These are phyloP conservation scores for Chalara sp. DNA, from an alignment of 2,329 filamentous ascomycete species.

Conservation along the genomic window DNA sequence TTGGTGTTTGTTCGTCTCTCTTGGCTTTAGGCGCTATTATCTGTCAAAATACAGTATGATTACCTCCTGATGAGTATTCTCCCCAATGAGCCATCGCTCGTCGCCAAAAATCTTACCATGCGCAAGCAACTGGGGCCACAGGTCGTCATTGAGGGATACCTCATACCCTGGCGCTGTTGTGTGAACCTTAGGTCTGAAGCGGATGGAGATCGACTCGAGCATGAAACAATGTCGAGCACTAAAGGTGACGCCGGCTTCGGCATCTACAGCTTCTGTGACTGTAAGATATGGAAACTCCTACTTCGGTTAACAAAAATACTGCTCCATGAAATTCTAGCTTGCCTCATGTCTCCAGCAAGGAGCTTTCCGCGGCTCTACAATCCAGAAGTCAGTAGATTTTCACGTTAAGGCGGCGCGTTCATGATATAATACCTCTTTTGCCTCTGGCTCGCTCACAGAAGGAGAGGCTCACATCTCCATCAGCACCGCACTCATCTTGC, in stretches of 20 bases:
- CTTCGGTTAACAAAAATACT: neutral
- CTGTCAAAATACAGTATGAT: slow-evolving; percentile 44
- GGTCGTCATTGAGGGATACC: slow-evolving; percentile 34
- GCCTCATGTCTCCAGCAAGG: slow-evolving; percentile 47
- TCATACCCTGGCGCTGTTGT: slow-evolving; percentile 29
- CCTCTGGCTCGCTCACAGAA: slow-evolving; percentile 15
- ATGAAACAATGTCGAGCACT: slow-evolving; percentile 41
- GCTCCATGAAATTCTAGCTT: neutral
- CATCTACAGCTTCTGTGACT: slow-evolving; percentile 38
- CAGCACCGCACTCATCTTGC: slow-evolving; percentile 38
- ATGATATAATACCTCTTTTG: slow-evolving; percentile 5
- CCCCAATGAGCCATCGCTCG: slow-evolving; percentile 55
- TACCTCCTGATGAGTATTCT: slow-evolving; percentile 43
- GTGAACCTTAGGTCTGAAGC: slow-evolving; percentile 30
- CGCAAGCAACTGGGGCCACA: slow-evolving; percentile 42
- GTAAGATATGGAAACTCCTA: slow-evolving; percentile 45
- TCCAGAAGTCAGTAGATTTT: no score
- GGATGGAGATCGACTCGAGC: slow-evolving; percentile 39
- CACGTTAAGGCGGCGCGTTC: no score
- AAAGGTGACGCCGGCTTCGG: slow-evolving; percentile 37
- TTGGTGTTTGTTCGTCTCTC: no score
- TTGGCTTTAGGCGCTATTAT: no score
- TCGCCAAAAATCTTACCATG: slow-evolving; percentile 51
- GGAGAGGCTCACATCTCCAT: slow-evolving; percentile 18
- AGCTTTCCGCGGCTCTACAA: slow-evolving; percentile 25